phyloP scores from a whole-genome alignment of 805 yeast species.

The Wickerhamiella allomyrinae region DNA sequence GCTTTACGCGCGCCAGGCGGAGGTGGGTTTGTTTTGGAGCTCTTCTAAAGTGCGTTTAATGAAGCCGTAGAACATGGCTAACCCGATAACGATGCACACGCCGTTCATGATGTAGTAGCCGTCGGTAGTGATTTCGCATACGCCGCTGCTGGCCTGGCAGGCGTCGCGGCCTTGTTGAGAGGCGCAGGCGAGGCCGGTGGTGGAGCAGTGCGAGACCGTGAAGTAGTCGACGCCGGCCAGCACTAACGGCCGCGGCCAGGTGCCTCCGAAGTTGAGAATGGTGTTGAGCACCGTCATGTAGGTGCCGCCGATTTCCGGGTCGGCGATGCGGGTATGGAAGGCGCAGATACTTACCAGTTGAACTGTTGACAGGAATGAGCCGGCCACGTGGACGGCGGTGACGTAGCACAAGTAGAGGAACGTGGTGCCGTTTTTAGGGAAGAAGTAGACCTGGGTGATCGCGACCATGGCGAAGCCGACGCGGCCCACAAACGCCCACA shows the following conservation, averaged over 20 bases:
- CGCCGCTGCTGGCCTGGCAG: conserved; percentile 45
- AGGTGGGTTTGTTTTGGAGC: conserved; percentile 57
- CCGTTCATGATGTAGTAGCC: conserved; percentile 75
- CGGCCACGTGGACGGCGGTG: conserved; percentile 66
- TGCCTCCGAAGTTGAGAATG: conserved; percentile 84
- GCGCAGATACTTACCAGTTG: conserved; percentile 92
- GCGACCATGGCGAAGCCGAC: conserved; percentile 62
- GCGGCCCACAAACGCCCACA: conserved; percentile 73
- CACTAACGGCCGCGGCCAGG: conserved; percentile 87
- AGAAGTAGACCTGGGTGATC: conserved; percentile 52
- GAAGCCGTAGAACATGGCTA: conserved; percentile 48
- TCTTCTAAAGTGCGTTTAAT: conserved; percentile 45
- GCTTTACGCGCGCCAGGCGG: conserved; percentile 44
- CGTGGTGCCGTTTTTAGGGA: conserved; percentile 46
- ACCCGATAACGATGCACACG: conserved; percentile 56
- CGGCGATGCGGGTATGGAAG: conserved; percentile 90
- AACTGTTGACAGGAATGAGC: conserved; percentile 86
- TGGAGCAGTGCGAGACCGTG: conserved; percentile 47
- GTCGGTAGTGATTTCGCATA: conserved; percentile 42
- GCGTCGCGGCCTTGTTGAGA: conserved; percentile 30
- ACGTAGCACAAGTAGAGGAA: conserved; percentile 50
- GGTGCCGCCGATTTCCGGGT: conserved; percentile 92
- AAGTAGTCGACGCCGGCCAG: conserved; percentile 67
- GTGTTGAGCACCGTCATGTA: conserved; percentile 95
- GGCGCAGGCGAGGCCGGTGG: conserved; percentile 22